Evolutionary conservation across 306 rosid genomes (phyloP), one percentile per base, ranked within the genome.

Genomic region (Trifolium subterraneum): DNA sequence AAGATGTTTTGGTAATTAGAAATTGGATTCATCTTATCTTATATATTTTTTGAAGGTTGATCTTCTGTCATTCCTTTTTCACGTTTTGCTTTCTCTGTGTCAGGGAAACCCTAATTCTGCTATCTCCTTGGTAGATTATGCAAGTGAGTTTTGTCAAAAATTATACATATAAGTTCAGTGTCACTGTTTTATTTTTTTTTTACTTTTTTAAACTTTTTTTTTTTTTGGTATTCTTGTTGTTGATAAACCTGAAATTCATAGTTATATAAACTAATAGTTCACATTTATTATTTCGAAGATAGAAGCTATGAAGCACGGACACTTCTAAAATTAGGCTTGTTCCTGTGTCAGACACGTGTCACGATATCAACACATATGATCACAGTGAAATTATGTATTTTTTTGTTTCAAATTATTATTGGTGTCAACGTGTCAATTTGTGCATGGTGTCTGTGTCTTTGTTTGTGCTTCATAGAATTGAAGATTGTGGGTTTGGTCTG

Each of bases 1-100:
- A 83, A 23, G 94, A 90, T 72, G 87, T 87, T 9, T 77, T 87
- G 98, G 96, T 90, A 83, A 82, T 36, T 84, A 12, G n/a, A 36
- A 22, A 10, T 45, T 79, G 35, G 70, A 31, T 67, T 68, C 11
- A 14, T 72, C 44, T 56, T 74, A 56, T 56, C 54, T 23, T 69
- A 42, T 47, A n/a, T n/a, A n/a, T 27, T 6, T 38, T 38, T 74
- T 29, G 33, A 15, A 31, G 45, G 63, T 36, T 78, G 3, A 58
- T 45, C 31, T 4, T 45, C 33, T 13, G 42, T 83, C 48, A 42
- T 66, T 16, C 60, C 1, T 70, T 70, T 75, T 64, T 70, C 73
- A 63, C 36, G 36, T 81, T 79, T 64, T 75, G 44, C 33, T 60
- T 58, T 63, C 27, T 74, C 27, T 74, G 72, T 80, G 75, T 33